Evolutionary conservation across 163 green algal species (phyloP), one percentile per base, ranked within the genome.

Genomic region (Chlamydomonas reinhardtii): DNA sequence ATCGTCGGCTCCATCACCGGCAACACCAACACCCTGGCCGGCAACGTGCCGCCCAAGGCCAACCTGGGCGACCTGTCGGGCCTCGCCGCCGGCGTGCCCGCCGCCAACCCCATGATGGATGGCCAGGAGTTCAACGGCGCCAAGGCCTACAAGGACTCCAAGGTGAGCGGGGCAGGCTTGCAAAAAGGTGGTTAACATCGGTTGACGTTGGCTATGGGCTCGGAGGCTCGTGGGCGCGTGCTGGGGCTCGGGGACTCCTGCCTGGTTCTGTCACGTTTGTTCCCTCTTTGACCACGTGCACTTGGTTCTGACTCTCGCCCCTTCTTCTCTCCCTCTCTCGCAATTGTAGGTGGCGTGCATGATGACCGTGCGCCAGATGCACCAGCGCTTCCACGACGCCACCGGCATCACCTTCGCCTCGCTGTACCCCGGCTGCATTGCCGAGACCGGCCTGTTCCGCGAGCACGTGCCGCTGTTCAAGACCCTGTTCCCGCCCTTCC

Each of bases 61-160:
- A 95, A 98, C 91, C 91, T 99, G 82, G 97, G 97, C 37, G 94
- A 98, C 89, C 91, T 99, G 64, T 78, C 79, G 2, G 97, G 97
- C 71, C 92, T 99, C 69, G 89, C 87, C 31, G 74, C 34, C 31
- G 85, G 89, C 65, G 89, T 82, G 32, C 76, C 87, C 37, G 75
- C 79, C 25, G 73, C 84, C 35, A 82, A 89, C 43, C 79, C 74
- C 81, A 98, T 99, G 97, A 98, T 99, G 82, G 94, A 99, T 84
- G 95, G 93, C 70, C 91, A 90, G 27, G 94, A 96, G 73, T 99
- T 98, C 86, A 92, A 98, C 90, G 97, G 96, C 76, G 94, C 97
- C 88, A 99, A 99, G 94, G 97, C 97, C 20, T 99, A 99, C 96
- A 99, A 99, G 91, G 97, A 99, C 92, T 94, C 92, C 83, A 99